phyloP scores from a whole-genome alignment of 805 yeast species.

The Yamadazyma scolyti region DNA sequence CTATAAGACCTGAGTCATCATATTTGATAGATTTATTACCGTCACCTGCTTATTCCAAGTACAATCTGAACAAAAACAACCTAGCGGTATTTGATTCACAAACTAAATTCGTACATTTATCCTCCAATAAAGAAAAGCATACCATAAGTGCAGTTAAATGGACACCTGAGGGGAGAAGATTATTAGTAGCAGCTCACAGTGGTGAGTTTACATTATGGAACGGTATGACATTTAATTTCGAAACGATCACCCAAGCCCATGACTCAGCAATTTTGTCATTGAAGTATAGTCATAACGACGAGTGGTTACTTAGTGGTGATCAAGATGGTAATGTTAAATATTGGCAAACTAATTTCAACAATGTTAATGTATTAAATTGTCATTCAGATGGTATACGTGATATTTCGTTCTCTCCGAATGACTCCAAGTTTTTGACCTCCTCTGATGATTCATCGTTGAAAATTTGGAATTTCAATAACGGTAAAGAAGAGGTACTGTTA shows the following conservation, averaged over 20 bases:
- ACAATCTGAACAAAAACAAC: slow-evolving; percentile 28
- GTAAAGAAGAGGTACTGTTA: slow-evolving; percentile 72
- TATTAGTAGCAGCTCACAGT: slow-evolving; percentile 83
- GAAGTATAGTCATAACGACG: slow-evolving; percentile 83
- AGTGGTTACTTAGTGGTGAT: slow-evolving; percentile 93
- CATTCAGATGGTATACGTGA: slow-evolving; percentile 85
- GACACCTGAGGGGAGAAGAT: slow-evolving; percentile 95
- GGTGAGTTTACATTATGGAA: slow-evolving; percentile 98
- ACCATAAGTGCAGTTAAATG: slow-evolving; percentile 86
- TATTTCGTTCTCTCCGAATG: slow-evolving; percentile 85
- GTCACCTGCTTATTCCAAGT: slow-evolving; percentile 51
- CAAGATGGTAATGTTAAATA: slow-evolving; percentile 87
- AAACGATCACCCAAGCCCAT: slow-evolving; percentile 98
- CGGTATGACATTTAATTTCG: slow-evolving; percentile 91
- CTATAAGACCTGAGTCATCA: slow-evolving; percentile 65
- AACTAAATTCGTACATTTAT: slow-evolving; percentile 83
- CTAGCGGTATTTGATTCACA: slow-evolving; percentile 59
- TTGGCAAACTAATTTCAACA: slow-evolving; percentile 98
- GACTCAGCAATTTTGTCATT: slow-evolving; percentile 81
- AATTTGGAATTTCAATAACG: slow-evolving; percentile 92
- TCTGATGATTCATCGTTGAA: slow-evolving; percentile 90
- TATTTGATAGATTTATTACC: slow-evolving; percentile 64
- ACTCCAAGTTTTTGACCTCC: slow-evolving; percentile 86
- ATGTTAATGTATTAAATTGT: slow-evolving; percentile 74
- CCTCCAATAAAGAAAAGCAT: slow-evolving; percentile 88